A percentile compares a stretch with the other conserved stretches of the same genome.
Conservation (phyloP, 805 yeast species). For the Zygosaccharomyces bisporus region DNA sequence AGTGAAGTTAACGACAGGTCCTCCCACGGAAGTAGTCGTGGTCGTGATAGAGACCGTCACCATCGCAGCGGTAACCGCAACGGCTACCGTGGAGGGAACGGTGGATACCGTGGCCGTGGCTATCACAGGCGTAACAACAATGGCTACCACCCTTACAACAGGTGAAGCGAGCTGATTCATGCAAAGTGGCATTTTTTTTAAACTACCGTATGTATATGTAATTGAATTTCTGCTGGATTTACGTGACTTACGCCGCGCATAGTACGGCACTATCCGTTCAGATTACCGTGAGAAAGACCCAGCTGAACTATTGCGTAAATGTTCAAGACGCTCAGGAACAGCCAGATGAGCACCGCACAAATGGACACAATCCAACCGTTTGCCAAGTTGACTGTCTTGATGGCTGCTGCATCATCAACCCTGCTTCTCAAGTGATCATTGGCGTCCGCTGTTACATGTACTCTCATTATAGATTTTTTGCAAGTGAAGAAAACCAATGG, state of each 20-base stretch:
- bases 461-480: constrained; percentile 62
- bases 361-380: constrained; percentile 58
- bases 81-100: constrained; percentile 18
- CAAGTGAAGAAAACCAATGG: constrained; percentile 84
- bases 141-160: constrained; percentile 36
- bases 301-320: constrained; percentile 53
- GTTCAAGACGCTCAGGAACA: constrained; percentile 66
- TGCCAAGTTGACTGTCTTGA: constrained; percentile 47
- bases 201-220: constrained; percentile 2
- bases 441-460: constrained; percentile 35
- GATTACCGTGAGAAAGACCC: constrained; percentile 31
- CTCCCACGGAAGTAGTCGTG: constrained; percentile 32
- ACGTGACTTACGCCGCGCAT: not conserved
- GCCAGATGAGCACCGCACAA: constrained; percentile 59
- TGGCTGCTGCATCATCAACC: constrained; percentile 15
- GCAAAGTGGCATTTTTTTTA: constrained; percentile 4
- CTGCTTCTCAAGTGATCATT: constrained; percentile 15
- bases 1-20: constrained; percentile 11
- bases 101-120: constrained; percentile 28
- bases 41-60: constrained; percentile 23
- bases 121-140: constrained; percentile 26
- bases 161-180: constrained; percentile 24
- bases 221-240: not conserved
- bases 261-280: constrained; percentile 13
- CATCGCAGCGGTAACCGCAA: constrained; percentile 17